Percentiles rank a stretch among this genome's conserved stretches.
phyloP scores from a whole-genome alignment of 495 filamentous ascomycete species.

The Polyplosphaeria fusca region DNA sequence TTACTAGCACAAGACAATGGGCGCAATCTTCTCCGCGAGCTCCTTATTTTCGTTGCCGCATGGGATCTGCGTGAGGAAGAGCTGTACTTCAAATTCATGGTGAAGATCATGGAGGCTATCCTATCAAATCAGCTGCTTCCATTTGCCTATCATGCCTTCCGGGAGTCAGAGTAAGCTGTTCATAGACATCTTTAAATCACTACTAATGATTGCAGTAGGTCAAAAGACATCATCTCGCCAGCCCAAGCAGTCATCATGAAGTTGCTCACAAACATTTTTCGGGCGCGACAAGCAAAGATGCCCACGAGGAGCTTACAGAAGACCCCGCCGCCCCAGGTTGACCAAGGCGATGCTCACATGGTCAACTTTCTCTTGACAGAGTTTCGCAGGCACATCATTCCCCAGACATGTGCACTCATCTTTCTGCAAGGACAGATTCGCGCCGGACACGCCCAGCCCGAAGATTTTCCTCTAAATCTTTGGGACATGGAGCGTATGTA shows the following conservation, averaged over 20 bases:
- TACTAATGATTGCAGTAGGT: slow-evolving; percentile 36
- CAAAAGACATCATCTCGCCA: slow-evolving; percentile 92
- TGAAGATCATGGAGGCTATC: slow-evolving; percentile 90
- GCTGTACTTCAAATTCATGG: slow-evolving; percentile 90
- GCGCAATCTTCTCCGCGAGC: slow-evolving; percentile 79
- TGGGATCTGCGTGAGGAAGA: slow-evolving; percentile 92
- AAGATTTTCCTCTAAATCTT: slow-evolving; percentile 88
- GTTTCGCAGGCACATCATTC: slow-evolving; percentile 86
- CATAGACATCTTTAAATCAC: background rate
- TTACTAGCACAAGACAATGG: slow-evolving; percentile 82
- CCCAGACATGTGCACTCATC: slow-evolving; percentile 88
- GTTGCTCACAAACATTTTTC: slow-evolving; percentile 83
- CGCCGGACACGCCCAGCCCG: slow-evolving; percentile 57
- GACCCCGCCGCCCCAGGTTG: slow-evolving; percentile 2
- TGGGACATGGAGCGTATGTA: slow-evolving; percentile 96
- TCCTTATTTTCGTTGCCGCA: slow-evolving; percentile 92
- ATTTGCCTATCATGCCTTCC: slow-evolving; percentile 83
- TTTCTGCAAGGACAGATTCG: slow-evolving; percentile 89
- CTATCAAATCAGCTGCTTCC: slow-evolving; percentile 83
- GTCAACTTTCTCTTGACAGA: slow-evolving; percentile 89
- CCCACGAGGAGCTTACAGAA: slow-evolving; percentile 3
- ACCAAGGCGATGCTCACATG: slow-evolving; percentile 55
- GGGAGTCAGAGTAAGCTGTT: slow-evolving; percentile 51
- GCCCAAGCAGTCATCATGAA: slow-evolving; percentile 90
- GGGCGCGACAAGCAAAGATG: slow-evolving; percentile 48